Base-by-base conservation (phyloP, 768 basidiomycete genomes). In the Boletus fagicola region DNA sequence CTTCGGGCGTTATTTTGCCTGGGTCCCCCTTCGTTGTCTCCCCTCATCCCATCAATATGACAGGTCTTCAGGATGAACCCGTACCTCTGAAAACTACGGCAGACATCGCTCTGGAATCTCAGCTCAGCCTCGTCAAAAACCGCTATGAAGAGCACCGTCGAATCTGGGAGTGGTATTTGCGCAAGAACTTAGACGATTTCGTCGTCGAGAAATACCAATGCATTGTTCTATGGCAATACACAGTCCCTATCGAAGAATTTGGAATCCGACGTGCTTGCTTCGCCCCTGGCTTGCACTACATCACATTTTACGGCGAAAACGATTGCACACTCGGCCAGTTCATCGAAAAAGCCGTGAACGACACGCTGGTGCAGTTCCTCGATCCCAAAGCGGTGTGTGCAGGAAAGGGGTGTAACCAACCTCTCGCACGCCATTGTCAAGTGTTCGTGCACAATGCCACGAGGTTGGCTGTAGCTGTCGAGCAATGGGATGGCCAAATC, bases 121-220 rank as follows among this genome's bases (percentile, higher is more conserved):
- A 78, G 20, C 82, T 90, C 40, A 82, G 80, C 47, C 76, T 84
- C 38, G 74, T 90, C 39, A 86, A 88, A 68, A 87, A 86, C 78
- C 86, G 87, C 62, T 90, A 94, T 54, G 87, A 88, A 62, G 93
- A 96, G 63, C 89, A 92, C 61, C 82, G 89, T 38, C 86, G 91
- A 43, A 83, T 96, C 30, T 98, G 95, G 94, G 91, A 94, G 65
- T 97, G 94, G 94, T 96, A 96, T 67, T 76, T 91, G 12, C 83
- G 90, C 49, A 90, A 92, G 73, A 93, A 94, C 67, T 68, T 76
- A 13, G 91, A 94, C 65, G 89, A 92, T 66, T 88, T 98, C 64
- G 83, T 90, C 38, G 90, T 95, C 42, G 92, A 94, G 69, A 92
- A 94, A 69, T 97, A 95, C 65, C 97, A 98, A 67, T 85, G 87